Evolutionary conservation across 2,329 filamentous ascomycete genomes (phyloP).

Genomic region (Colletotrichum sp.): DNA sequence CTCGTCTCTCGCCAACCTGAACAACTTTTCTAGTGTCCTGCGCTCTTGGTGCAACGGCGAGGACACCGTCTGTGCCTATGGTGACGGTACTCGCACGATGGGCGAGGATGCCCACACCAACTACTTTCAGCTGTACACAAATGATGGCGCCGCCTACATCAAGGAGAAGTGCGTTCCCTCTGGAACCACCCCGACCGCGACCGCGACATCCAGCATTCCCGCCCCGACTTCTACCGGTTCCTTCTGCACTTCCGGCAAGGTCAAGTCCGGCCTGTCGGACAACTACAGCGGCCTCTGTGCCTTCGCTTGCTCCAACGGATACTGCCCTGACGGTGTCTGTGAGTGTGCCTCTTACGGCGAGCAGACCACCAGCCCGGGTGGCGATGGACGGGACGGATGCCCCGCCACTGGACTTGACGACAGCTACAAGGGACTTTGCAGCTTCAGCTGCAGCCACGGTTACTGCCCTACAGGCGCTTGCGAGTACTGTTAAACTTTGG

Average conservation of each 20-base stretch:
- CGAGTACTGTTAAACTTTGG: conserved; percentile 14
- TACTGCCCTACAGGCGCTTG: conserved; percentile 46
- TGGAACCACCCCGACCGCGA: neutral
- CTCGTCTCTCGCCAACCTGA: conserved; percentile 6
- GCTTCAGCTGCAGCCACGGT: conserved; percentile 49
- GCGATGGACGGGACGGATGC: conserved; percentile 33
- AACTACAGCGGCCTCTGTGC: conserved; percentile 40
- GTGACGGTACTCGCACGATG: conserved; percentile 19
- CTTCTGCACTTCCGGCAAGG: conserved; percentile 29
- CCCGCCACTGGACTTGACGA: conserved; percentile 35
- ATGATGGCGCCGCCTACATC: conserved; percentile 15
- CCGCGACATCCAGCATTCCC: neutral
- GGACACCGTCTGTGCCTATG: conserved; percentile 44
- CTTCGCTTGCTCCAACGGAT: conserved; percentile 35
- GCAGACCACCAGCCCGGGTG: conserved; percentile 22
- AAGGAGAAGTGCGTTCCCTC: conserved; percentile 16
- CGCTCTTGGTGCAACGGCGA: conserved; percentile 39
- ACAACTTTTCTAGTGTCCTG: conserved; percentile 5
- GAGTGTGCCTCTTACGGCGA: conserved; percentile 35
- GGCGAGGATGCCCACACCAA: conserved; percentile 37
- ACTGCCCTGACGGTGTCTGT: conserved; percentile 37
- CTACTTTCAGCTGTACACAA: conserved; percentile 28
- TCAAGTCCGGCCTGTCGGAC: conserved; percentile 28
- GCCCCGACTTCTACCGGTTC: conserved; percentile 12
- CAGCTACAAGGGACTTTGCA: conserved; percentile 49